phyloP scores from a whole-genome alignment of 352 stramenopile species.

The Phytopythium aichiense region DNA sequence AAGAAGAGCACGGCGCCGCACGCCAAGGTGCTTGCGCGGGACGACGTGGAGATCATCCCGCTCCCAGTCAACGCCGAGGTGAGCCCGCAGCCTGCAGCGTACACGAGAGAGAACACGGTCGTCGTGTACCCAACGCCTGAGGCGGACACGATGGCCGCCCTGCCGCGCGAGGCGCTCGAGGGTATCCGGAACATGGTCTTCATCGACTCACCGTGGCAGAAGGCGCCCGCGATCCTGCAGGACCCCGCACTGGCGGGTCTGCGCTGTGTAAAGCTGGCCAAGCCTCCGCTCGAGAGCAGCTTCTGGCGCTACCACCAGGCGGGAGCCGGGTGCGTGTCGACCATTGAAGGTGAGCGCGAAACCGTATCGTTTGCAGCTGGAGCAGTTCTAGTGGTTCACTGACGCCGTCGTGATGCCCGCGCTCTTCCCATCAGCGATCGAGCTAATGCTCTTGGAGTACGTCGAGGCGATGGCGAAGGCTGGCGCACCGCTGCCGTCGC shows the following conservation, averaged over 20 bases:
- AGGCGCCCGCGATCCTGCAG: slow-evolving; percentile 69
- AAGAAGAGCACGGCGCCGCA: slow-evolving; percentile 89
- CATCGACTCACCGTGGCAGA: slow-evolving; percentile 87
- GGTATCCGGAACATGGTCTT: slow-evolving; percentile 73
- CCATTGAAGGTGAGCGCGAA: slow-evolving; percentile 72
- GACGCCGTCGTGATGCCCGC: not conserved
- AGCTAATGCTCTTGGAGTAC: slow-evolving; percentile 83
- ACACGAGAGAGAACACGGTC: slow-evolving; percentile 56
- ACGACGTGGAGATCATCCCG: slow-evolving; percentile 69
- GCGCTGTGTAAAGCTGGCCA: slow-evolving; percentile 74
- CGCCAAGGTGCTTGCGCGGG: slow-evolving; percentile 69
- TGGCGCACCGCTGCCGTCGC: slow-evolving; percentile 25
- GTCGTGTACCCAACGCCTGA: slow-evolving; percentile 82
- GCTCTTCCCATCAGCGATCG: slow-evolving; percentile 41
- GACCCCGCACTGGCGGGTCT: slow-evolving; percentile 49
- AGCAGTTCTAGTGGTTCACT: not conserved
- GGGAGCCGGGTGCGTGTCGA: slow-evolving; percentile 82
- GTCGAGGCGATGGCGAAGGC: slow-evolving; percentile 31
- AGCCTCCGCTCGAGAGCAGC: slow-evolving; percentile 74
- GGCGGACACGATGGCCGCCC: slow-evolving; percentile 56
- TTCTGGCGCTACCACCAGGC: slow-evolving; percentile 88
- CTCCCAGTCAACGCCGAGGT: slow-evolving; percentile 33
- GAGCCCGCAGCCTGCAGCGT: slow-evolving; percentile 19
- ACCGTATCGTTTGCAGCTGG: not conserved
- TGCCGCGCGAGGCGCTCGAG: slow-evolving; percentile 51